These are phyloP conservation scores for Fusarium tanahbumbuense DNA, from an alignment of 2,329 filamentous ascomycete species.

Conservation along the genomic window DNA sequence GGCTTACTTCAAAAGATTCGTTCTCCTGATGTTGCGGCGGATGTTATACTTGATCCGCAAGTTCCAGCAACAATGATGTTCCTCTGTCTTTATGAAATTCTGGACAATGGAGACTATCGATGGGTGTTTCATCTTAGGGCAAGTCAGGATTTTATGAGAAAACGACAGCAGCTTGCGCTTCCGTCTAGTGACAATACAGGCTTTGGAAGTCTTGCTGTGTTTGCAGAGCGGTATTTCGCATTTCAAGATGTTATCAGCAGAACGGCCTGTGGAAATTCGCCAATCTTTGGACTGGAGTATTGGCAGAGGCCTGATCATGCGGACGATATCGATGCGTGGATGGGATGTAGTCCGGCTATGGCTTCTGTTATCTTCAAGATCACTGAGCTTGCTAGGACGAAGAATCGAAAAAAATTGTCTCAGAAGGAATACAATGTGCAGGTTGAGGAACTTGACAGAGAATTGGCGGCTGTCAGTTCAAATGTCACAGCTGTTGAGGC, in stretches of 20 bases:
- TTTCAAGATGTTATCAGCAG: constrained; percentile 64
- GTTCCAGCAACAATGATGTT: constrained; percentile 43
- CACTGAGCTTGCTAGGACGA: constrained; percentile 58
- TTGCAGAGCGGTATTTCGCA: constrained; percentile 61
- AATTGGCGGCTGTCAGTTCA: neutral
- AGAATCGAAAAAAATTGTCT: constrained; percentile 4
- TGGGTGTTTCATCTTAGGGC: constrained; percentile 62
- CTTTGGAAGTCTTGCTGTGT: constrained; percentile 38
- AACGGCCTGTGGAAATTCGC: constrained; percentile 61
- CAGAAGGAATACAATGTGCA: neutral
- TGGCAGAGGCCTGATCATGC: constrained; percentile 51
- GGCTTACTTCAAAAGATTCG: constrained; percentile 14
- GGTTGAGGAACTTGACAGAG: constrained; percentile 12
- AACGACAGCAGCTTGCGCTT: constrained; percentile 48
- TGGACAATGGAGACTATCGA: constrained; percentile 42
- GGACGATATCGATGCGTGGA: constrained; percentile 55
- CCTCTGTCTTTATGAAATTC: constrained; percentile 41
- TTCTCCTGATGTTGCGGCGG: constrained; percentile 23
- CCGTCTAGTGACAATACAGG: constrained; percentile 1
- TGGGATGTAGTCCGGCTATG: constrained; percentile 61
- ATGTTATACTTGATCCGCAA: constrained; percentile 36
- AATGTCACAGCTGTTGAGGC: neutral
- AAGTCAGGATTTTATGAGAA: constrained; percentile 58
- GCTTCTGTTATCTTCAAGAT: constrained; percentile 60
- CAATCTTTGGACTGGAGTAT: constrained; percentile 60